Base-by-base conservation (phyloP, 164 flowering plant genomes). In the Aristolochia californica region DNA sequence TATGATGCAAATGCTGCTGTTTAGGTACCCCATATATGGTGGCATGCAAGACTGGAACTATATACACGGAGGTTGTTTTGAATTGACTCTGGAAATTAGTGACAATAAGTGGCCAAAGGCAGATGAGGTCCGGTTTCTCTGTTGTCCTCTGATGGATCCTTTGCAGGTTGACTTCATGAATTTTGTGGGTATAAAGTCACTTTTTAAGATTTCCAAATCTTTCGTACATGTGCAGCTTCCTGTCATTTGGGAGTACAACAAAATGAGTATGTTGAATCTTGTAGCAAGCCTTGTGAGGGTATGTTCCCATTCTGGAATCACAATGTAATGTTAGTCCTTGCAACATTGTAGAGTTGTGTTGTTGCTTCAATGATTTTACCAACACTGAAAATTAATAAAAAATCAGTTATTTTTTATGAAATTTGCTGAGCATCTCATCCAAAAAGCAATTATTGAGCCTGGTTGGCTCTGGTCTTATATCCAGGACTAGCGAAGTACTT, bases 1-100 rank as follows among this genome's bases (percentile, higher is more conserved):
- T 34, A 34, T 34, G 5, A 8, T 5, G 40, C 40, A 34, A 34
- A 7, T 34, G 40, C 40, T 34, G 40, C 40, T 34, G 40, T 80
- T 66, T 72, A 88, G 96, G 98, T 91, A 91, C 59, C 98, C 98
- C 13, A 78, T 93, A 60, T 93, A 89, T 76, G 98, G 98, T 68
- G 97, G 97, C 48, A 89, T 93, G 97, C 98, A 93, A 75, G 98
- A 93, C 49, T 93, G 98, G 98, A 93, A 93, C 72, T 93, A 93
- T 64, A 87, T 93, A 50, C 72, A 87, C 70, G 80, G 58, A 65
- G 96, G 90, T 23, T 93, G 98, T 72, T 85, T 89, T 75, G 98
- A 93, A 63, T 74, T 93, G 70, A 93, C 98, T 21, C 67, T 93
- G 76, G 97, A 89, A 75, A 75, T 89, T 51, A 87, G 94, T 73